Conservation (phyloP, 2,329 filamentous ascomycete species). For the Cercospora citrullina region DNA sequence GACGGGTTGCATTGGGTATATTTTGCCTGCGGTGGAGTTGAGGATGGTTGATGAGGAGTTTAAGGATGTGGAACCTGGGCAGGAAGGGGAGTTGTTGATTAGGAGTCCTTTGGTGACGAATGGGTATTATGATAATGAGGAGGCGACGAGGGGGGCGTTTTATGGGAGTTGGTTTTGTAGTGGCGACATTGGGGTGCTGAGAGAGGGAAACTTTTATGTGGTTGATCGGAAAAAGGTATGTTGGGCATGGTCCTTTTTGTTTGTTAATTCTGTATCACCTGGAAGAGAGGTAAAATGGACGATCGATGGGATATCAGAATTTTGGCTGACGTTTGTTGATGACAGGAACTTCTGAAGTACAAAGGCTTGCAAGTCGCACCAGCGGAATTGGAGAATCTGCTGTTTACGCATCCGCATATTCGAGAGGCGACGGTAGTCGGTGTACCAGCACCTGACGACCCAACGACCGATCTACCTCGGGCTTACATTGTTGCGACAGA, state of each 20-base stretch:
- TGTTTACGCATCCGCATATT: constrained; percentile 45
- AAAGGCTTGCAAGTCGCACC: constrained; percentile 49
- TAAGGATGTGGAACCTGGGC: constrained; percentile 42
- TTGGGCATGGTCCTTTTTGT: not conserved
- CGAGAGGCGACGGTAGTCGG: constrained; percentile 49
- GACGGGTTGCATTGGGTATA: constrained; percentile 36
- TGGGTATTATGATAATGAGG: constrained; percentile 73
- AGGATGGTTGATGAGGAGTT: constrained; percentile 47
- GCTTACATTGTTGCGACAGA: constrained; percentile 46
- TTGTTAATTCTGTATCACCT: too few species aligned
- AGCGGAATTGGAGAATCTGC: constrained; percentile 49
- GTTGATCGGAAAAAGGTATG: constrained; percentile 64
- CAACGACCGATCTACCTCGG: constrained; percentile 48
- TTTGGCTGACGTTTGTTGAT: not conserved
- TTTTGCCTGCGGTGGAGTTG: constrained; percentile 44
- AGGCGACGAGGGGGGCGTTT: constrained; percentile 69
- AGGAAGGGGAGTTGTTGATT: constrained; percentile 35
- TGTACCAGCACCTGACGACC: constrained; percentile 47
- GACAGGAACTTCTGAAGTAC: constrained; percentile 64
- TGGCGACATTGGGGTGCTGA: constrained; percentile 79
- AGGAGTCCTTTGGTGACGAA: constrained; percentile 46
- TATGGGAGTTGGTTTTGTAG: constrained; percentile 85
- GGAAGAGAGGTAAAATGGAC: too few species aligned
- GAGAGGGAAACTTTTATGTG: constrained; percentile 74
- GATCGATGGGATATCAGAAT: not conserved